Evolutionary conservation across 345 rosid species (phyloP).

Genomic region (Anastatica hierochuntica): DNA sequence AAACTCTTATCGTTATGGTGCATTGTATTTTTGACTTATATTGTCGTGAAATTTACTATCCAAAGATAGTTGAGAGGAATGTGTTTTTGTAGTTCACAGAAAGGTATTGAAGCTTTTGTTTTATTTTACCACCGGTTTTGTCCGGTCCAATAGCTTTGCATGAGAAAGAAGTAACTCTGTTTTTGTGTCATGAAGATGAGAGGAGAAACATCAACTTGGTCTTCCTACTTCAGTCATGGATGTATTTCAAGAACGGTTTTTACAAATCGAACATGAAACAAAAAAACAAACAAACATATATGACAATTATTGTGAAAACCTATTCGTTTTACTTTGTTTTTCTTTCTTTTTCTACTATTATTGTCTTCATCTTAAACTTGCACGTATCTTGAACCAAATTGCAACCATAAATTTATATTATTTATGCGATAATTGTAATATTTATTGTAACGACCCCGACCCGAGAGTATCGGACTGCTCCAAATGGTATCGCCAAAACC

Average conservation of each 20-base stretch:
- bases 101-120: too few relatives aligned
- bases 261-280: constrained; percentile 28
- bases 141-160: constrained; percentile 87
- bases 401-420: constrained; percentile 17
- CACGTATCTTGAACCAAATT: constrained; percentile 20
- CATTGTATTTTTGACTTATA: too few relatives aligned
- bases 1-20: too few relatives aligned
- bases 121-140: constrained; percentile 54
- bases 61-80: too few relatives aligned
- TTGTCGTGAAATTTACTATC: too few relatives aligned
- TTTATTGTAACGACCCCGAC: too few relatives aligned
- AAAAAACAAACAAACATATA: neutral
- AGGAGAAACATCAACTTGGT: constrained; percentile 78
- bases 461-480: too few relatives aligned
- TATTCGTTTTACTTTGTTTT: constrained; percentile 18
- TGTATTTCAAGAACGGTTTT: constrained; percentile 45
- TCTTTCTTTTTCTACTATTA: neutral
- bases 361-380: constrained; percentile 17
- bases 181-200: constrained; percentile 72
- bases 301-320: constrained; percentile 7
- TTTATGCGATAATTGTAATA: neutral
- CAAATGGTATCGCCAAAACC: too few relatives aligned
- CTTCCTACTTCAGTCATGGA: constrained; percentile 76
- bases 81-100: too few relatives aligned
- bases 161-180: constrained; percentile 77